Percentiles rank a stretch among this genome's conserved stretches.
Conservation (phyloP, 306 rosid genomes). For the Chamaecrista fasciculata region DNA sequence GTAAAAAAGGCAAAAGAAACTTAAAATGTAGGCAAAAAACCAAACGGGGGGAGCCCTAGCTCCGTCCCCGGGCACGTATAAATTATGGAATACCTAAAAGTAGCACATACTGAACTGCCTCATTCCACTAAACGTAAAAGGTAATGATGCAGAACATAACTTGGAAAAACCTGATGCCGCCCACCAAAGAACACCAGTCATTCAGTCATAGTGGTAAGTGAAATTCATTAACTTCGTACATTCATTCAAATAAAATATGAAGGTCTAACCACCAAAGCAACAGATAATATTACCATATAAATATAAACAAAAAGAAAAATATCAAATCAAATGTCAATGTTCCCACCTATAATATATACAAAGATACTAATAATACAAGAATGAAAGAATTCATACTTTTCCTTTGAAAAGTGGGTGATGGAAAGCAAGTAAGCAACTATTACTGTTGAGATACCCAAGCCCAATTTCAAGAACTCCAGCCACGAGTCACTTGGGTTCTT, state of each 20-base stretch:
- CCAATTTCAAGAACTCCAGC: conserved; percentile 24
- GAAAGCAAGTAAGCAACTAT: not conserved
- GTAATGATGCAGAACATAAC: conserved; percentile 24
- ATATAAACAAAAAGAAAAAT: not conserved
- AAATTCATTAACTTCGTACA: conserved; percentile 19
- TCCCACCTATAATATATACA: conserved; percentile 22
- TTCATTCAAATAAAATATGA: conserved; percentile 22
- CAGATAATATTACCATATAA: conserved; percentile 13
- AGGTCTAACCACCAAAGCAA: conserved; percentile 18
- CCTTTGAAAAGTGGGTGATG: not conserved
- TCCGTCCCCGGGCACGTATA: not conserved
- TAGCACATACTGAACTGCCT: not conserved
- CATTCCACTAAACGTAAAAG: conserved; percentile 10
- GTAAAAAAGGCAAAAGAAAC: too few relatives aligned
- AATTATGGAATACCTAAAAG: conserved; percentile 5
- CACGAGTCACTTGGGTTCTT: conserved; percentile 40
- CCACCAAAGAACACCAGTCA: conserved; percentile 25
- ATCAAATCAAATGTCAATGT: conserved; percentile 1
- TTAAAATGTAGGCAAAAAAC: too few relatives aligned
- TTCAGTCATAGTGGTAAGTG: conserved; percentile 3
- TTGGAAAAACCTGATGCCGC: conserved; percentile 19
- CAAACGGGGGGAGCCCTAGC: too few relatives aligned
- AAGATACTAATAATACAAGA: not conserved
- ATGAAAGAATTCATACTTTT: not conserved
- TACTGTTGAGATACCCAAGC: conserved; percentile 6